Conservation (phyloP, 2,329 filamentous ascomycete species). For the Scedosporium apiospermum region DNA sequence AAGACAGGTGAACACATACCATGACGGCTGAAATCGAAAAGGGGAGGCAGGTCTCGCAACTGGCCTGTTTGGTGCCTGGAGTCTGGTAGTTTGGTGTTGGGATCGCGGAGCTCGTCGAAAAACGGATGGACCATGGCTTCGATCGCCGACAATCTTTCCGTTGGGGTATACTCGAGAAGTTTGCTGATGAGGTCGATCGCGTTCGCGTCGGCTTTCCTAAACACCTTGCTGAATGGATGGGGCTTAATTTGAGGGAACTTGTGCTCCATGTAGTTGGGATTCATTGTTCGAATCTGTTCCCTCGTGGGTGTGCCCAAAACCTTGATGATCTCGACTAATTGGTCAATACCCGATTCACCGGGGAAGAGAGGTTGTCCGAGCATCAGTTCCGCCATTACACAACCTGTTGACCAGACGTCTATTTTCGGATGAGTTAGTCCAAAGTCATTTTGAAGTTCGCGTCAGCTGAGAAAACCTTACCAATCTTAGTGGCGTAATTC, state of each 20-base stretch:
- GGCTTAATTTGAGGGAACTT: conserved; percentile 99
- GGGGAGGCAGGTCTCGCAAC: conserved; percentile 69
- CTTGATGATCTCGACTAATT: conserved; percentile 98
- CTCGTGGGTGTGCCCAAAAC: conserved; percentile 92
- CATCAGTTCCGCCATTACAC: conserved; percentile 99
- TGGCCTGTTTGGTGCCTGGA: conserved; percentile 80
- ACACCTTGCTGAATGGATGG: conserved; percentile 98
- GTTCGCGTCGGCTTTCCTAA: conserved; percentile 87
- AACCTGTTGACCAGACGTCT: conserved; percentile 99
- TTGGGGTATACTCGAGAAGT: conserved; percentile 93
- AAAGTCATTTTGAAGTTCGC: not conserved
- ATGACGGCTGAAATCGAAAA: conserved; percentile 91
- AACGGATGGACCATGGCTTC: conserved; percentile 98
- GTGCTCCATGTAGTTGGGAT: conserved; percentile 99
- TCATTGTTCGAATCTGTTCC: conserved; percentile 99
- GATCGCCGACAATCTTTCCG: conserved; percentile 83
- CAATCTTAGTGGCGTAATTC: conserved; percentile 99
- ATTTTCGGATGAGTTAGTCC: conserved; percentile 8
- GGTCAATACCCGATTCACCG: conserved; percentile 96
- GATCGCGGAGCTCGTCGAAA: conserved; percentile 93
- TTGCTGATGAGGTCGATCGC: conserved; percentile 93
- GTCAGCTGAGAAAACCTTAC: conserved; percentile 48
- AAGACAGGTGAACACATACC: conserved; percentile 47
- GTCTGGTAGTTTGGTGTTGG: conserved; percentile 83
- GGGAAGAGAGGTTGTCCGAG: conserved; percentile 95